Percentiles rank a stretch among this genome's conserved stretches.
These are phyloP conservation scores for Mycena galopus DNA, from an alignment of 768 basidiomycete species.

Conservation along the genomic window DNA sequence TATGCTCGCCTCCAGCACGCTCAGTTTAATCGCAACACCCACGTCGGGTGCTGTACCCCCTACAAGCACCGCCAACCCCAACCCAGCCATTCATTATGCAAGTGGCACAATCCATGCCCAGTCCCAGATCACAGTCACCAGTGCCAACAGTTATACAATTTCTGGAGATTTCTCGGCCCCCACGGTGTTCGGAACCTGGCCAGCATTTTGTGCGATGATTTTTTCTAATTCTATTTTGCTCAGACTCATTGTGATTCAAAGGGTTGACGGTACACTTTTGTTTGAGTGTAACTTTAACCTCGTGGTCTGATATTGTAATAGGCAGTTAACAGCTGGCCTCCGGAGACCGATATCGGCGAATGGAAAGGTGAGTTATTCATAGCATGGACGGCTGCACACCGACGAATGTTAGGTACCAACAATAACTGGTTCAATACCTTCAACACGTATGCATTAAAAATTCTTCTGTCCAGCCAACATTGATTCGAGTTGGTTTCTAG, in stretches of 20 bases:
- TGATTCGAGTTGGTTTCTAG: conserved; percentile 5
- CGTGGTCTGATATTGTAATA: conserved; percentile 22
- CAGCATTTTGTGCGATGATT: conserved; percentile 55
- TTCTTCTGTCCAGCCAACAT: not conserved
- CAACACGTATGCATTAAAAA: conserved; percentile 47
- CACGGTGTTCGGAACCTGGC: conserved; percentile 57
- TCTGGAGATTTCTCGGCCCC: conserved; percentile 59
- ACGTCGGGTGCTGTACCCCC: conserved; percentile 54
- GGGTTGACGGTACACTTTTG: conserved; percentile 48
- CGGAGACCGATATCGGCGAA: conserved; percentile 59
- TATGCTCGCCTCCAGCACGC: conserved; percentile 50
- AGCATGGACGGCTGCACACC: not conserved
- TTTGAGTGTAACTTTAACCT: not conserved
- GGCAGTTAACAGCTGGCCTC: conserved; percentile 59
- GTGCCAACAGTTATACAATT: conserved; percentile 51
- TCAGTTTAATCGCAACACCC: conserved; percentile 58
- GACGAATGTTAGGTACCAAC: conserved; percentile 45
- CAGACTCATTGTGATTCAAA: not conserved
- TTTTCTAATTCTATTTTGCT: not conserved
- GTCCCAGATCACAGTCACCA: conserved; percentile 56
- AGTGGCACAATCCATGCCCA: conserved; percentile 59
- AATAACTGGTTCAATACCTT: conserved; percentile 62
- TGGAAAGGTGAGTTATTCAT: conserved; percentile 48
- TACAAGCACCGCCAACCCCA: conserved; percentile 55
- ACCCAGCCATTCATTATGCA: conserved; percentile 59